Evolutionary conservation across 257 asterid genomes (phyloP).

Genomic region (Solanum medicagineum): DNA sequence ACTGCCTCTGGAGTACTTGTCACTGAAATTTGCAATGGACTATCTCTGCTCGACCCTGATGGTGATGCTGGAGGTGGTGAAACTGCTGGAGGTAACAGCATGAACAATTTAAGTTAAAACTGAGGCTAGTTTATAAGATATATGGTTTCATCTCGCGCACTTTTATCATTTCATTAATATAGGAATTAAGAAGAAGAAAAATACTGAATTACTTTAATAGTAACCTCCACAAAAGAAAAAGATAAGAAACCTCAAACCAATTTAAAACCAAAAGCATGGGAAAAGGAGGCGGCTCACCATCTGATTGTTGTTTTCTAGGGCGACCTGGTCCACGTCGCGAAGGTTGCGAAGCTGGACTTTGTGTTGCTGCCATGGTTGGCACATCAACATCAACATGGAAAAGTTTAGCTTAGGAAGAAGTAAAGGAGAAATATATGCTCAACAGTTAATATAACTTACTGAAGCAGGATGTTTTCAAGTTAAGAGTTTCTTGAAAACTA

Average conservation of each 20-base stretch:
- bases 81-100: not conserved
- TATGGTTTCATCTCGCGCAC: not conserved
- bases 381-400: not conserved
- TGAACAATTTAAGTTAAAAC: not conserved
- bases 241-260: not conserved
- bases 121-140: not conserved
- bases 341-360: not conserved
- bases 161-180: not conserved
- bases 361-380: not conserved
- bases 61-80: not conserved
- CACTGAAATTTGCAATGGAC: not conserved
- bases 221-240: not conserved
- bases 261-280: not conserved
- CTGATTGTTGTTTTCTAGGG: not conserved
- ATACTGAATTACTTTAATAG: not conserved
- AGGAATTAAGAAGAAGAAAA: not conserved
- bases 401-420: not conserved
- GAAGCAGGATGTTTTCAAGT: not conserved
- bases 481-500: not conserved
- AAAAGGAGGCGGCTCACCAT: not conserved
- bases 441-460: not conserved
- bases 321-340: not conserved
- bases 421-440: not conserved
- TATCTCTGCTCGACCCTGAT: not conserved
- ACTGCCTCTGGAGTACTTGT: not conserved